These are phyloP conservation scores for Globisporangium carolinianum DNA, from an alignment of 352 stramenopile species.

Conservation along the genomic window DNA sequence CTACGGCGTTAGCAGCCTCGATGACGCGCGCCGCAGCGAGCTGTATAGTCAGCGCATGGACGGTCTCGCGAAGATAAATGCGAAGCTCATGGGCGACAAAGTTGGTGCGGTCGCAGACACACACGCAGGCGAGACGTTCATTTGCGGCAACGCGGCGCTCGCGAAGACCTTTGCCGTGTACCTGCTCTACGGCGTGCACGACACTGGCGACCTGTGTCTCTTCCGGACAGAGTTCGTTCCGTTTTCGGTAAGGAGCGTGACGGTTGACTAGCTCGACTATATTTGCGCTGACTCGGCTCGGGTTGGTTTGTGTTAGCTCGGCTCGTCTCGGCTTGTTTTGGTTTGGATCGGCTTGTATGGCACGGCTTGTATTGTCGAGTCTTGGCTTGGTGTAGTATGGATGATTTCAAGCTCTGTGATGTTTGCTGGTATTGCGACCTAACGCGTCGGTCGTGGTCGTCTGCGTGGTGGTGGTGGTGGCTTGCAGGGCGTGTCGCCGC, in stretches of 20 bases:
- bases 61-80: constrained; percentile 47
- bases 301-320: too few species aligned
- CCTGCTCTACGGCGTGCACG: constrained; percentile 55
- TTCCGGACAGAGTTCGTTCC: constrained; percentile 60
- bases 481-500: constrained; percentile 42
- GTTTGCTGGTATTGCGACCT: background rate
- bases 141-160: constrained; percentile 48
- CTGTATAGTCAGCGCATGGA: constrained; percentile 66
- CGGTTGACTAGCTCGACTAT: too few species aligned
- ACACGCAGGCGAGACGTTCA: constrained; percentile 52
- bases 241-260: constrained; percentile 41
- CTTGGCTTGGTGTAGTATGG: too few species aligned
- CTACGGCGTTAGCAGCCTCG: constrained; percentile 52
- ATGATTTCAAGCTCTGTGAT: background rate
- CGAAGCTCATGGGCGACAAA: constrained; percentile 51
- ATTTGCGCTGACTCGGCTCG: too few species aligned
- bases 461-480: background rate
- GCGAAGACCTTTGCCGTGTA: constrained; percentile 61
- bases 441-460: background rate
- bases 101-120: constrained; percentile 50
- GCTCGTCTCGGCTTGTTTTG: constrained; percentile 1
- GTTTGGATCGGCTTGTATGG: background rate
- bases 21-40: constrained; percentile 47
- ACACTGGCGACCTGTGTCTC: constrained; percentile 65
- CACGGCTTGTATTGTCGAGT: too few species aligned